These are phyloP conservation scores for Biscogniauxia sp. DNA, from an alignment of 2,329 filamentous ascomycete species.

Conservation along the genomic window DNA sequence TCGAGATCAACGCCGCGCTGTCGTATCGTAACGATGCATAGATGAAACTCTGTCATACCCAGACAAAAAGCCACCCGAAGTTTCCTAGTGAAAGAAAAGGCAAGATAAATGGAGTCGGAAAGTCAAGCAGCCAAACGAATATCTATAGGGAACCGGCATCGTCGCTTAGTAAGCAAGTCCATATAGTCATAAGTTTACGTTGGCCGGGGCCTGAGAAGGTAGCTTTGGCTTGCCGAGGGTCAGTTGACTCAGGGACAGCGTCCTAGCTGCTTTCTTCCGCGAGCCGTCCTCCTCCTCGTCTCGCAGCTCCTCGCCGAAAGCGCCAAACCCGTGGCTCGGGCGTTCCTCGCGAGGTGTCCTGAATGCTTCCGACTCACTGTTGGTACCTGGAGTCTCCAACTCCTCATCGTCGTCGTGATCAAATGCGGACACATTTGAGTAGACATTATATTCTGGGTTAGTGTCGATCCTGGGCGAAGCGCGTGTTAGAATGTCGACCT, in stretches of 20 bases:
- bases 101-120: constrained; percentile 7
- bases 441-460: constrained; percentile 34
- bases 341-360: constrained; percentile 51
- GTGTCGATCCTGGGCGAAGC: constrained; percentile 36
- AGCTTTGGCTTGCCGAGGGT: constrained; percentile 43
- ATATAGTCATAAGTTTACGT: constrained; percentile 34
- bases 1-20: constrained; percentile 12
- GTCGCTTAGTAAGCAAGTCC: constrained; percentile 18
- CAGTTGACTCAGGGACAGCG: constrained; percentile 62
- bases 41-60: constrained; percentile 1
- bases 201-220: constrained; percentile 18
- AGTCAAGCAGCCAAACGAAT: neutral
- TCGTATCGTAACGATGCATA: constrained; percentile 9
- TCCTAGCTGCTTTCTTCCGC: constrained; percentile 56
- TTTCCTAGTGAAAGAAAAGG: constrained; percentile 9
- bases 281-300: constrained; percentile 37
- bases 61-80: constrained; percentile 12
- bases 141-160: neutral
- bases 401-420: constrained; percentile 39
- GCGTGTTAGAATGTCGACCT: constrained; percentile 45
- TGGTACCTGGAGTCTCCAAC: constrained; percentile 25
- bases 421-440: constrained; percentile 40
- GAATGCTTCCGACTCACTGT: constrained; percentile 45
- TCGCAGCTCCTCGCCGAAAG: constrained; percentile 42
- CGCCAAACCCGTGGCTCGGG: constrained; percentile 36